Conservation (phyloP, 352 stramenopile species). For the Pythium brassicae region DNA sequence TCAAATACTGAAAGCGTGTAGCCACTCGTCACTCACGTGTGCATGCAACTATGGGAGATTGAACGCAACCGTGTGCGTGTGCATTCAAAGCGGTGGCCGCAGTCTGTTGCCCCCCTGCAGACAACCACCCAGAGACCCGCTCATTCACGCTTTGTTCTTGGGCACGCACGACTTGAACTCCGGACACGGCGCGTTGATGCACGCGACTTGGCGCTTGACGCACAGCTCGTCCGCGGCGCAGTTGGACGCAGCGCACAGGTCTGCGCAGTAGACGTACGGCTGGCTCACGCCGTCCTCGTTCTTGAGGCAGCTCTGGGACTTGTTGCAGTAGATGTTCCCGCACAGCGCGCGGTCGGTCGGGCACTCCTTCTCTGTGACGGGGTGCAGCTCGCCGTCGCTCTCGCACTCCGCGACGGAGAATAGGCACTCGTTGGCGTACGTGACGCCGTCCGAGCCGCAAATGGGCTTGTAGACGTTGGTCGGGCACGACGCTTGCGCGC, state of each 20-base stretch:
- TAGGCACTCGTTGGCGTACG: constrained; percentile 31
- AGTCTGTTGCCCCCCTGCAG: background rate
- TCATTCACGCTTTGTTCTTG: background rate
- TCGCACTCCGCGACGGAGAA: constrained; percentile 22
- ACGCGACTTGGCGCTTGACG: constrained; percentile 7
- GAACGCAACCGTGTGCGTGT: no score
- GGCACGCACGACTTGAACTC: constrained; percentile 5
- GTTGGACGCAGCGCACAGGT: constrained; percentile 7
- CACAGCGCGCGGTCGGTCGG: constrained; percentile 9
- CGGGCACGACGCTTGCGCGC: constrained; percentile 18
- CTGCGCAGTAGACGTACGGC: constrained; percentile 8
- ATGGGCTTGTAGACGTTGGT: constrained; percentile 13
- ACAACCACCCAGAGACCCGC: no score
- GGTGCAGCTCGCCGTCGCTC: constrained; percentile 11
- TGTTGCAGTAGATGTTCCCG: constrained; percentile 2
- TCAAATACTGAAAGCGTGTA: no score
- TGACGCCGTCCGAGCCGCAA: constrained; percentile 22
- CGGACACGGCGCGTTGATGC: constrained; percentile 8
- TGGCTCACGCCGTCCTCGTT: constrained; percentile 3
- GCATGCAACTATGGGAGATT: no score
- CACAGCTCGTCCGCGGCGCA: constrained; percentile 10
- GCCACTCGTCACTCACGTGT: no score
- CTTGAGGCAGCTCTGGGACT: constrained; percentile 4
- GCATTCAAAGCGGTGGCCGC: background rate
- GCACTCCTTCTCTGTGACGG: constrained; percentile 19